Percentiles rank a stretch among this genome's conserved stretches.
These are phyloP conservation scores for Neurospora africana DNA, from an alignment of 495 filamentous ascomycete genomes.

Conservation along the genomic window DNA sequence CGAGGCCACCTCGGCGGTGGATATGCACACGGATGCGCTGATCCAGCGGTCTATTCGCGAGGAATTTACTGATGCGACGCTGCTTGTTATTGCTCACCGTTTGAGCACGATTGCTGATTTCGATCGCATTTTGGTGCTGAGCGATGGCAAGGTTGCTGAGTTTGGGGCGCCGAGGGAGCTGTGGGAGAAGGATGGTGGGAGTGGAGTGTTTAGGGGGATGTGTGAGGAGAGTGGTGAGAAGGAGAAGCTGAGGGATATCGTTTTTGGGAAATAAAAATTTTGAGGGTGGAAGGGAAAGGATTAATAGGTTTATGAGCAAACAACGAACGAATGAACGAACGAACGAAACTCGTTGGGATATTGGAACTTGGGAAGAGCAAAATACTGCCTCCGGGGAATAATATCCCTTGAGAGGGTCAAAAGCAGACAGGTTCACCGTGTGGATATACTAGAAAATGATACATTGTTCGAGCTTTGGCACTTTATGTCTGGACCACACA, in stretches of 20 bases:
- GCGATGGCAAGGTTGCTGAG: constrained; percentile 63
- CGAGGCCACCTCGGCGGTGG: constrained; percentile 81
- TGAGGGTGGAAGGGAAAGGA: neutral
- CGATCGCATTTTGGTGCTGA: constrained; percentile 73
- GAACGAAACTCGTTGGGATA: neutral
- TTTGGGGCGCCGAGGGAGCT: constrained; percentile 61
- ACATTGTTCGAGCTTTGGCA: neutral
- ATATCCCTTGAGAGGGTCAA: neutral
- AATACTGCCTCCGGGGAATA: neutral
- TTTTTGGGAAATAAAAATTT: constrained; percentile 25
- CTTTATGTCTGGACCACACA: neutral
- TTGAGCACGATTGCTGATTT: constrained; percentile 81
- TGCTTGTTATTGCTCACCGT: constrained; percentile 83
- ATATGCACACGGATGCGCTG: constrained; percentile 72
- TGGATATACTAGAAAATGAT: neutral
- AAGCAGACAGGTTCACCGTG: neutral
- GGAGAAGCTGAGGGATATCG: constrained; percentile 47
- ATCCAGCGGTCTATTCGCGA: constrained; percentile 76
- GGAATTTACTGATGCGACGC: constrained; percentile 65
- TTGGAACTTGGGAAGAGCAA: neutral
- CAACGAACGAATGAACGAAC: neutral
- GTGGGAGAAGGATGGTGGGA: constrained; percentile 38
- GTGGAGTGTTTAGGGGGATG: constrained; percentile 61
- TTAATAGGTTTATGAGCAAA: neutral
- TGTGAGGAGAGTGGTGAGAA: constrained; percentile 67